Evolutionary conservation across 441 rosid species (phyloP).

Genomic region (Viola pubescens): DNA sequence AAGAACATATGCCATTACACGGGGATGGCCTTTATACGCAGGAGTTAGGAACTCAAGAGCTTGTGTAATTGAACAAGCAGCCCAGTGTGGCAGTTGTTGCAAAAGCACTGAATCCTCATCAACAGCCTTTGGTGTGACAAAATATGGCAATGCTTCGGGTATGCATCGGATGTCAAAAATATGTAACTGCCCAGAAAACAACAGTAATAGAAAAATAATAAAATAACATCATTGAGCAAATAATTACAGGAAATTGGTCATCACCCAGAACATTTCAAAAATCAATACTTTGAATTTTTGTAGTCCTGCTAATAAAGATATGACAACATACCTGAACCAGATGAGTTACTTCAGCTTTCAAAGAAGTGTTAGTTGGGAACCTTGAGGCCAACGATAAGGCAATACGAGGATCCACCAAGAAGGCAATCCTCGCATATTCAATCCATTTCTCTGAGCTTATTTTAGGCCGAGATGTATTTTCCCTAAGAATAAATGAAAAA

Average conservation of each 20-base stretch:
- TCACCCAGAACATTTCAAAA: neutral
- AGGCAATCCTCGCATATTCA: slow-evolving; percentile 81
- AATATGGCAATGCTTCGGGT: slow-evolving; percentile 91
- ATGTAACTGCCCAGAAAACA: slow-evolving; percentile 47
- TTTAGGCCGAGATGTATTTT: slow-evolving; percentile 51
- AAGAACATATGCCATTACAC: slow-evolving; percentile 98
- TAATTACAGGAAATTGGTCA: neutral
- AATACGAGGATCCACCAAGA: slow-evolving; percentile 83
- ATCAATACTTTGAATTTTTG: neutral
- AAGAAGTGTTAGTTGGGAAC: slow-evolving; percentile 63
- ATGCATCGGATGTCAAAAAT: slow-evolving; percentile 65
- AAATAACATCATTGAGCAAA: slow-evolving; percentile 1
- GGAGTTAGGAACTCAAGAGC: slow-evolving; percentile 93
- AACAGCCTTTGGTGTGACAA: slow-evolving; percentile 88
- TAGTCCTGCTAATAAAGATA: slow-evolving; percentile 8
- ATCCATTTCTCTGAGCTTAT: slow-evolving; percentile 80
- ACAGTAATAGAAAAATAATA: slow-evolving; percentile 6
- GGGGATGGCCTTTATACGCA: slow-evolving; percentile 89
- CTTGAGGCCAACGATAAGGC: slow-evolving; percentile 77
- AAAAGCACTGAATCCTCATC: slow-evolving; percentile 82
- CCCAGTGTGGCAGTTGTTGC: slow-evolving; percentile 98
- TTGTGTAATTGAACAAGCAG: slow-evolving; percentile 92
- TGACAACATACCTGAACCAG: slow-evolving; percentile 72
- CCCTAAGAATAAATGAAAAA: slow-evolving; percentile 44
- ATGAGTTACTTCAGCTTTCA: slow-evolving; percentile 80